A percentile compares a stretch with the other conserved stretches of the same genome.
phyloP scores from a whole-genome alignment of 2,329 filamentous ascomycete genomes.

The Metarhizium humberi region DNA sequence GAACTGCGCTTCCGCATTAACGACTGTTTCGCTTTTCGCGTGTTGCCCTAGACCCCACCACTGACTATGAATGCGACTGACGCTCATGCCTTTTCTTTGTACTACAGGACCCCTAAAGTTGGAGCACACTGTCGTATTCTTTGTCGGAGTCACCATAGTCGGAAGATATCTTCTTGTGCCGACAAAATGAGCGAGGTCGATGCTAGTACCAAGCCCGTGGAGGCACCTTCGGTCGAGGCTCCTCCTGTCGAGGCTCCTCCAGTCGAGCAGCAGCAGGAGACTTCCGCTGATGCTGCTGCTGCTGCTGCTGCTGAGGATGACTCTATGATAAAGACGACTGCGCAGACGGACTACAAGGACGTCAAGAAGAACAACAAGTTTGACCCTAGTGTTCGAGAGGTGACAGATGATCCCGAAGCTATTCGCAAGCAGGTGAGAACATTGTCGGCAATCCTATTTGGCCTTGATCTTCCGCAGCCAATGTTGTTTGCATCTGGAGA shows the following conservation, averaged over 20 bases:
- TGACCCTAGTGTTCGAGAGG: slow-evolving; percentile 55
- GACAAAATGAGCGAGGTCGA: slow-evolving; percentile 12
- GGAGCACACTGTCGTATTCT: background rate
- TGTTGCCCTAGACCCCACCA: background rate
- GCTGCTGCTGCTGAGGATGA: slow-evolving; percentile 8
- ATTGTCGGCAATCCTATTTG: background rate
- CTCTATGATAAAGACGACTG: slow-evolving; percentile 36
- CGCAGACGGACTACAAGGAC: slow-evolving; percentile 28
- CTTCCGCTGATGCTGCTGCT: slow-evolving; percentile 2
- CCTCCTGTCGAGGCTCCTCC: slow-evolving; percentile 16
- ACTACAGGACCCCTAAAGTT: background rate
- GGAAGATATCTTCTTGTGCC: slow-evolving; percentile 1
- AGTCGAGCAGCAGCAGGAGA: slow-evolving; percentile 13
- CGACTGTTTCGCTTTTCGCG: background rate
- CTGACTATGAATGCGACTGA: background rate
- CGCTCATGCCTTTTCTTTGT: background rate
- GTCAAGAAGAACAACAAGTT: slow-evolving; percentile 56
- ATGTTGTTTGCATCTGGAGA: background rate
- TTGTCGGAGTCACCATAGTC: background rate
- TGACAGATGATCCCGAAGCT: slow-evolving; percentile 66
- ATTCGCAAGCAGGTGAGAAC: slow-evolving; percentile 70
- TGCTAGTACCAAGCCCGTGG: slow-evolving; percentile 14
- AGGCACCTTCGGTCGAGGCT: slow-evolving; percentile 15
- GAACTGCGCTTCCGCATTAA: background rate
- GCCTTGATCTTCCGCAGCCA: background rate